Base-by-base conservation (phyloP, 164 flowering plant species). In the Paratinospora sagittata region DNA sequence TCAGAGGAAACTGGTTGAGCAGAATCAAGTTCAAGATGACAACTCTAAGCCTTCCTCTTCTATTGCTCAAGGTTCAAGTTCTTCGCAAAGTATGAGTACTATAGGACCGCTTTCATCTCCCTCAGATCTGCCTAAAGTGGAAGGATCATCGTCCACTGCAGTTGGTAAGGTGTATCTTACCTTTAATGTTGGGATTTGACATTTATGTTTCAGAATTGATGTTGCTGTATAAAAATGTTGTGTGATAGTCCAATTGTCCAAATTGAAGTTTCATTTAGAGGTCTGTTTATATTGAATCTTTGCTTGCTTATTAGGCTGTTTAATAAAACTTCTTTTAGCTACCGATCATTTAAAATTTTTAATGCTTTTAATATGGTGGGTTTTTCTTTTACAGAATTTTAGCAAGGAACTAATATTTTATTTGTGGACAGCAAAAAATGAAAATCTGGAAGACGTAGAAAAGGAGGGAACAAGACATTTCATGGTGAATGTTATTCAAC, bases 401-500 rank as follows among this genome's bases (percentile, higher is more conserved):
- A 27, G 8, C 58, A 60, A 67, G 17, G 55, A 17, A 24, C 47
- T 27, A 66, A 49, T 62, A 11, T 66, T 57, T 73, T 27, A 4
- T 55, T 70, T 69, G 71, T 72, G 45, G 34, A 63, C 88, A 89
- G 95, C 74, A 55, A 89, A 83, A 81, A 75, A 64, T 81, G 86
- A 75, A 72, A 77, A 33, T 64, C 55, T 68, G 67, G 79, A 81
- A 74, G 96, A 88, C 77, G 70, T 81, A 13, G 97, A 91, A 77
- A 93, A 84, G 81, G 98, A 88, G 45, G 99, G 97, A 52, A 90
- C 93, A 72, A 85, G 95, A 34, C 96, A 89, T 73, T 91, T 96
- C 78, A 93, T 93, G 99, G 98, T 96, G 73, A 93, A 96, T 87
- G 98, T 96, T 71, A 85, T 91, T 70, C 93, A 91, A 80, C 99